These are phyloP conservation scores for Nicotiana attenuata DNA, from an alignment of 257 asterid genomes.

Conservation along the genomic window DNA sequence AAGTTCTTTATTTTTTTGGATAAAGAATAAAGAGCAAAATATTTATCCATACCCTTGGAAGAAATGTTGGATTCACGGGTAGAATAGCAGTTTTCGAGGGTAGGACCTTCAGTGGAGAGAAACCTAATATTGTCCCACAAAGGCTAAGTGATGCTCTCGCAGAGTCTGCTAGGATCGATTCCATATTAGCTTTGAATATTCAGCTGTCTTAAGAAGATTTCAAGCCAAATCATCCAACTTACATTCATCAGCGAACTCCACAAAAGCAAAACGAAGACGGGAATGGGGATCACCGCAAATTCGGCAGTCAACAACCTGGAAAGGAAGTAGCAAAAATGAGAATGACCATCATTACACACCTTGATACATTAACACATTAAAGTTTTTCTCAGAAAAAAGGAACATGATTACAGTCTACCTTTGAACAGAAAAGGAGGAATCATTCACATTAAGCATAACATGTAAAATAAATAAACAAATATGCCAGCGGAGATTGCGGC, in stretches of 20 bases:
- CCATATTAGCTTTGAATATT: slow-evolving; percentile 17
- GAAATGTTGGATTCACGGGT: slow-evolving; percentile 92
- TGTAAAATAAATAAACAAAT: not conserved
- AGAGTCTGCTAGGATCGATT: slow-evolving; percentile 47
- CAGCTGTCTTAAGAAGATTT: slow-evolving; percentile 10
- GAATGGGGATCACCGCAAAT: slow-evolving; percentile 99
- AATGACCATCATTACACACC: not conserved
- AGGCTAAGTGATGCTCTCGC: slow-evolving; percentile 73
- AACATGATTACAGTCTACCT: not conserved
- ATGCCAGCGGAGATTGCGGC: not conserved
- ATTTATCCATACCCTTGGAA: slow-evolving; percentile 68
- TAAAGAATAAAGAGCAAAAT: not conserved
- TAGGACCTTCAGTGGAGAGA: slow-evolving; percentile 75
- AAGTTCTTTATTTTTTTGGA: not conserved
- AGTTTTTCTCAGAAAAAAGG: not conserved
- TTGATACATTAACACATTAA: not conserved
- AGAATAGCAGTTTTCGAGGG: slow-evolving; percentile 97
- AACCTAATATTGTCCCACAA: slow-evolving; percentile 65
- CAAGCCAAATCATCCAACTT: slow-evolving; percentile 22
- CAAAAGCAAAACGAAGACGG: slow-evolving; percentile 96
- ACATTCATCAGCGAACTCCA: slow-evolving; percentile 91
- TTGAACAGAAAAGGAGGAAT: not conserved
- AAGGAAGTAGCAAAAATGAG: slow-evolving; percentile 11
- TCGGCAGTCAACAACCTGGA: slow-evolving; percentile 94
- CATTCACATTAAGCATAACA: not conserved